phyloP scores from a whole-genome alignment of 1,284 basidiomycete genomes.

The Dichomitus squalens region DNA sequence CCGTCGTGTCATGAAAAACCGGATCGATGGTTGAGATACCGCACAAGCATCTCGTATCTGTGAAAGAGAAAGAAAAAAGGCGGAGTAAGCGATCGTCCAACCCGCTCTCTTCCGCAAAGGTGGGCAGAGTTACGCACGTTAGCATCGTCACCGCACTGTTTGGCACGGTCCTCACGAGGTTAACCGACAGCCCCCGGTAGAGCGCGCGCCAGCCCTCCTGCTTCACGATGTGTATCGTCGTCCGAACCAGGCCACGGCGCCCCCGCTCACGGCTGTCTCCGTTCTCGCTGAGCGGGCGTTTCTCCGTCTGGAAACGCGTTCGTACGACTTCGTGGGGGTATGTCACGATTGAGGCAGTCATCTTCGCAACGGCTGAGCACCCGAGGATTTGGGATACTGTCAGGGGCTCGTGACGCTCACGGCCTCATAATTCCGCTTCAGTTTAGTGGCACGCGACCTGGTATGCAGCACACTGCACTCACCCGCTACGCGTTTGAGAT shows the following conservation, averaged over 20 bases:
- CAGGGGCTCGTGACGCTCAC: constrained; percentile 59
- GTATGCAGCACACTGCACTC: constrained; percentile 38
- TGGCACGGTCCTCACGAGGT: constrained; percentile 90
- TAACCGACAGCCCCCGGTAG: constrained; percentile 90
- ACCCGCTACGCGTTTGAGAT: constrained; percentile 85
- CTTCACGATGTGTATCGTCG: constrained; percentile 68
- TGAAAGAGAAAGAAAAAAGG: not conserved
- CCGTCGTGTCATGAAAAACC: constrained; percentile 22
- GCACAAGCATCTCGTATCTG: constrained; percentile 72
- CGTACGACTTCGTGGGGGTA: constrained; percentile 97
- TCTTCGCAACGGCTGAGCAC: constrained; percentile 89
- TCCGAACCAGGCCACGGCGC: constrained; percentile 70
- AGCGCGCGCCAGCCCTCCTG: constrained; percentile 87
- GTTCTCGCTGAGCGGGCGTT: constrained; percentile 46
- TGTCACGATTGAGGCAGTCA: constrained; percentile 91
- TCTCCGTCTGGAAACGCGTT: constrained; percentile 87
- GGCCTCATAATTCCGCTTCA: constrained; percentile 40
- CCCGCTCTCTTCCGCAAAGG: not conserved
- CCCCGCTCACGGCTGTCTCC: constrained; percentile 33
- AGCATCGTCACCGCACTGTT: constrained; percentile 93
- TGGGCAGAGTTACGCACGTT: constrained; percentile 67
- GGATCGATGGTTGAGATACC: constrained; percentile 43
- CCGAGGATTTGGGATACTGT: constrained; percentile 74
- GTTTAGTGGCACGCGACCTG: not conserved
- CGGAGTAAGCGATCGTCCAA: not conserved